Evolutionary conservation across 148 eudicot genomes (phyloP).

Genomic region (Nepenthes gracilis): DNA sequence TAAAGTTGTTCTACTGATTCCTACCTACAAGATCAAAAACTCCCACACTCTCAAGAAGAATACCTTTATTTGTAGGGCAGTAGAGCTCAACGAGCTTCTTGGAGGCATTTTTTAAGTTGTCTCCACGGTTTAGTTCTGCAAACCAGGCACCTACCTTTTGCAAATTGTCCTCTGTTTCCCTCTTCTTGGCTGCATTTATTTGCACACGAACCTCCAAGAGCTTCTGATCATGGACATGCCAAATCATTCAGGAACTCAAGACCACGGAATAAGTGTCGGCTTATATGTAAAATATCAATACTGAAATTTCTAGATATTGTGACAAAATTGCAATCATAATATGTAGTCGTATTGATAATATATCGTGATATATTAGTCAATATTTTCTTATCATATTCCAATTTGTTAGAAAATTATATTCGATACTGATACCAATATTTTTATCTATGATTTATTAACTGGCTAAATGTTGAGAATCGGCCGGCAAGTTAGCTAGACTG

Average conservation of each 20-base stretch:
- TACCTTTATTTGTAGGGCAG: constrained; percentile 15
- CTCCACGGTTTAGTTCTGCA: constrained; percentile 10
- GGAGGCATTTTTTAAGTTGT: constrained; percentile 9
- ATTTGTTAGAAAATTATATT: no score
- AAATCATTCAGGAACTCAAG: constrained; percentile 21
- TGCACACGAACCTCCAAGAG: constrained; percentile 51
- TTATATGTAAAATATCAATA: constrained; percentile 36
- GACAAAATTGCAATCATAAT: no score
- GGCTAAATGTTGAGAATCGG: no score
- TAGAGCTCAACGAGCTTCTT: constrained; percentile 16
- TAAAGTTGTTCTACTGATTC: no score
- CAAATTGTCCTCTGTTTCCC: constrained; percentile 64
- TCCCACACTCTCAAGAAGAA: not conserved
- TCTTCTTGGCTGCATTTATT: constrained; percentile 43
- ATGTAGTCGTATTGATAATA: no score
- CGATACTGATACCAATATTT: no score
- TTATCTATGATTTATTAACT: no score
- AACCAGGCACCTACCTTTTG: constrained; percentile 53
- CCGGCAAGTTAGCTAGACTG: no score
- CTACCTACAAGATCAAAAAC: not conserved
- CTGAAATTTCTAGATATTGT: not conserved
- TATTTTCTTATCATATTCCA: no score
- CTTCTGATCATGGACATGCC: constrained; percentile 39
- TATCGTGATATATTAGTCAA: no score
- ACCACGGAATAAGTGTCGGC: constrained; percentile 44